Evolutionary conservation across 1,284 basidiomycete species (phyloP), one percentile per base, ranked within the genome.

Genomic region (Trichosporon asahii): DNA sequence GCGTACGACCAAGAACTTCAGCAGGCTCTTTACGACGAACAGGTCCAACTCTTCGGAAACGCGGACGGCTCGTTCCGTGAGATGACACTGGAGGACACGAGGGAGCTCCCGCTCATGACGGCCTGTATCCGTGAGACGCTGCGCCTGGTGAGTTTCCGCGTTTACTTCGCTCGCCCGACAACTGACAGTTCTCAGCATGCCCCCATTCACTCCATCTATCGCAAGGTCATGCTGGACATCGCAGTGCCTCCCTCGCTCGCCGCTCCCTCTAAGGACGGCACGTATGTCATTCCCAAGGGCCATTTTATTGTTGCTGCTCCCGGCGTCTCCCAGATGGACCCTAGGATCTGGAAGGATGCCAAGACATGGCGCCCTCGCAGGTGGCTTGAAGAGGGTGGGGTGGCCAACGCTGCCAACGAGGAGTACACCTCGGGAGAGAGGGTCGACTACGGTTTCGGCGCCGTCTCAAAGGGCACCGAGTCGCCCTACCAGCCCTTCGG

Each of bases 401-500:
- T 90, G 66, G 93, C 92, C 9, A 88, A 88, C 25, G 87, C 90
- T 76, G 92, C 93, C 29, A 88, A 89, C 76, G 89, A 89, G 78
- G 85, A 87, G 73, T 93, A 95, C 80, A 83, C 86, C 66, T 84
- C 84, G 35, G 92, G 91, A 66, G 93, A 96, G 82, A 94, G 94
- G 85, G 87, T 97, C 70, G 96, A 99, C 84, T 99, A 92, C 78
- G 97, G 96, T 0, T 99, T 94, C 82, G 97, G 96, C 67, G 88
- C 88, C 76, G 93, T 97, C 60, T 92, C 90, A 83, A 96, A 95
- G 84, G 94, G 94, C 65, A 95, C 94, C 12, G 91, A 94, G 73
- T 91, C 90, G 71, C 90, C 90, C 35, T 98, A 98, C 82, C 91
- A 96, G 80, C 97, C 96, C 1, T 99, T 99, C 79, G 97, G 96